A percentile compares a stretch with the other conserved stretches of the same genome.
Conservation (phyloP, 1,284 basidiomycete species). For the Trametes pubescens region DNA sequence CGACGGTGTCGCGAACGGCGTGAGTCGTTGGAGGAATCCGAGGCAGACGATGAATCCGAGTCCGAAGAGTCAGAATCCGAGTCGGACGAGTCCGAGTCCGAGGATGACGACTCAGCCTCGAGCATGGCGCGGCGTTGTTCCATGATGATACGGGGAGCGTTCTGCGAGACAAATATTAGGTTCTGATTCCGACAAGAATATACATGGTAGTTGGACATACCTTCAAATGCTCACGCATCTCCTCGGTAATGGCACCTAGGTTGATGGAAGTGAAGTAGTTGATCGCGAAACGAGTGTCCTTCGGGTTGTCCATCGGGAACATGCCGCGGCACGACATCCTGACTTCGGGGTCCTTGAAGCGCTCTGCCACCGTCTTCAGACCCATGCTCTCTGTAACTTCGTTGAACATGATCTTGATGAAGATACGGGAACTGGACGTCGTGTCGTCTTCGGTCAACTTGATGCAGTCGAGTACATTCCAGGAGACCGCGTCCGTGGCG, state of each 20-base stretch:
- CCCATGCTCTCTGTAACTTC: constrained; percentile 97
- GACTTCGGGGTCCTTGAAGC: constrained; percentile 90
- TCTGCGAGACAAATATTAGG: constrained; percentile 53
- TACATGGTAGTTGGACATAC: constrained; percentile 57
- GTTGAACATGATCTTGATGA: constrained; percentile 95
- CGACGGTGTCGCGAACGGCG: constrained; percentile 41
- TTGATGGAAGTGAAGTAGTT: constrained; percentile 98
- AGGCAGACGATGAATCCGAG: constrained; percentile 32
- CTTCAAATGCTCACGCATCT: constrained; percentile 96
- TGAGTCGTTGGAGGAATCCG: constrained; percentile 41
- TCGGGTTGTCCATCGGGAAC: constrained; percentile 97
- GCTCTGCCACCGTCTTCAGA: constrained; percentile 80
- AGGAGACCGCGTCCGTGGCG: constrained; percentile 88
- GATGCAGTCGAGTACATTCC: constrained; percentile 86
- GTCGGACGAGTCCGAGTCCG: constrained; percentile 56
- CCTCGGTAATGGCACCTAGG: constrained; percentile 90
- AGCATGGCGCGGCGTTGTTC: constrained; percentile 90
- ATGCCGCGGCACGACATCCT: constrained; percentile 80
- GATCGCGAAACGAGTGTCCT: constrained; percentile 97
- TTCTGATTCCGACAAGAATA: constrained; percentile 9
- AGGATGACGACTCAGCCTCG: constrained; percentile 76
- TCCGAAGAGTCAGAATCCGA: constrained; percentile 48
- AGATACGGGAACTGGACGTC: constrained; percentile 95
- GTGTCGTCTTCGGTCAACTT: constrained; percentile 99
- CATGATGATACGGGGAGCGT: constrained; percentile 90